phyloP scores from a whole-genome alignment of 306 rosid species.

The Vigna unguiculata region DNA sequence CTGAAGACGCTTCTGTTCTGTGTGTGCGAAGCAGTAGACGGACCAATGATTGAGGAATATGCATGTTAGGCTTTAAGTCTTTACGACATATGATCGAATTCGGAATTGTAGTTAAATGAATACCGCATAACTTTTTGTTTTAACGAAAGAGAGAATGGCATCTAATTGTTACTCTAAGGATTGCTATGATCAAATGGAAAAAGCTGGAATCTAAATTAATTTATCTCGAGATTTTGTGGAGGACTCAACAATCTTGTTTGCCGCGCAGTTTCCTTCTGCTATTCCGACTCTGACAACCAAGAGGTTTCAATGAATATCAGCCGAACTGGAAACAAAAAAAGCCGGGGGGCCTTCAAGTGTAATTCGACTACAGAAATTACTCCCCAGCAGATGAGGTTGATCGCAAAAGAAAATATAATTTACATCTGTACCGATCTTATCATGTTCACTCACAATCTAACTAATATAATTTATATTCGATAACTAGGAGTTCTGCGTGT shows the following conservation, averaged over 20 bases:
- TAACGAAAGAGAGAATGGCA: constrained; percentile 13
- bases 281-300: constrained; percentile 74
- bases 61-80: constrained; percentile 65
- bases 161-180: constrained; percentile 2
- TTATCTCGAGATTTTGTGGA: not conserved
- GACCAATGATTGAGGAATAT: constrained; percentile 98
- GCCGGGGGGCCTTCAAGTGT: constrained; percentile 78
- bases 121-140: not conserved
- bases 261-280: constrained; percentile 85
- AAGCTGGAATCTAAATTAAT: constrained; percentile 7
- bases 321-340: constrained; percentile 84
- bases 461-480: constrained; percentile 31
- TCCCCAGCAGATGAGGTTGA: constrained; percentile 91
- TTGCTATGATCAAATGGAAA: constrained; percentile 19
- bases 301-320: constrained; percentile 87
- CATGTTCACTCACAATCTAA: not conserved
- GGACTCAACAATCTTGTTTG: constrained; percentile 36
- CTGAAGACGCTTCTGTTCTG: constrained; percentile 86
- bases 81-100: constrained; percentile 11
- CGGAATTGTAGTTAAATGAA: constrained; percentile 21
- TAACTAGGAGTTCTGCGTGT: constrained; percentile 95
- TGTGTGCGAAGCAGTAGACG: constrained; percentile 82
- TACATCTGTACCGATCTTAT: not conserved
- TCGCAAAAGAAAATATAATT: constrained; percentile 18
- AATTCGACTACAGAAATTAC: constrained; percentile 81